These are phyloP conservation scores for Auricularia sp. DNA, from an alignment of 768 basidiomycete species.

Conservation along the genomic window DNA sequence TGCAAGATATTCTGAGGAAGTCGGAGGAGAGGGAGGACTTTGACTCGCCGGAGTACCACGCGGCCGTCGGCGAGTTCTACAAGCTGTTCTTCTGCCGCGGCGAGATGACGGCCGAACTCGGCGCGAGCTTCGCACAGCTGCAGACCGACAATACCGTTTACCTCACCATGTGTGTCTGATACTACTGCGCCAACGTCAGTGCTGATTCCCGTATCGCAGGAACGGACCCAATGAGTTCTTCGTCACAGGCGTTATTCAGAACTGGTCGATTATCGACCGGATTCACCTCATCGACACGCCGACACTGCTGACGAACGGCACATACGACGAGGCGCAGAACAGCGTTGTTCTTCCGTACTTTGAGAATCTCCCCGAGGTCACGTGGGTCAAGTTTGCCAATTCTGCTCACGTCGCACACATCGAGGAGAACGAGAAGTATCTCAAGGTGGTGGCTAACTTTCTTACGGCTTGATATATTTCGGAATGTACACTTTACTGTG, in stretches of 20 bases:
- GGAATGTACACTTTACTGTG: too few species aligned
- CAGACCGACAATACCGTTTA: slow-evolving; percentile 7
- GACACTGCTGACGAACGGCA: slow-evolving; percentile 31
- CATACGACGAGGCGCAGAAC: slow-evolving; percentile 33
- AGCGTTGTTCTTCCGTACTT: slow-evolving; percentile 29
- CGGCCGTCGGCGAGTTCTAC: slow-evolving; percentile 6
- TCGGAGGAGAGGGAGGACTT: slow-evolving; percentile 4
- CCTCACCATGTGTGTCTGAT: slow-evolving; percentile 2
- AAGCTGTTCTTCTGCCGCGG: slow-evolving; percentile 2
- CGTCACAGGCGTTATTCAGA: slow-evolving; percentile 31
- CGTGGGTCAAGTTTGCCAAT: slow-evolving; percentile 36
- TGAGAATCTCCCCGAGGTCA: slow-evolving; percentile 28
- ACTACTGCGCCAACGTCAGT: neutral
- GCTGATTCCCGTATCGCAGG: slow-evolving; percentile 10
- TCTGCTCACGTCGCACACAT: slow-evolving; percentile 36
- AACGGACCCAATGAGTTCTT: slow-evolving; percentile 29
- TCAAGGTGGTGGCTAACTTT: slow-evolving; percentile 28
- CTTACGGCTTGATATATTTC: slow-evolving; percentile 9
- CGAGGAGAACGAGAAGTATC: slow-evolving; percentile 34
- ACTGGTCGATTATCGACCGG: slow-evolving; percentile 38
- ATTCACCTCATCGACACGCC: slow-evolving; percentile 30
- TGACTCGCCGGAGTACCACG: slow-evolving; percentile 5
- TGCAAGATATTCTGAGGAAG: slow-evolving; percentile 4
- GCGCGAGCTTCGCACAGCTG: neutral
- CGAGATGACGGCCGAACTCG: slow-evolving; percentile 3